Evolutionary conservation across 1,284 basidiomycete species (phyloP).

Genomic region (Apiotrichum veenhuisii): DNA sequence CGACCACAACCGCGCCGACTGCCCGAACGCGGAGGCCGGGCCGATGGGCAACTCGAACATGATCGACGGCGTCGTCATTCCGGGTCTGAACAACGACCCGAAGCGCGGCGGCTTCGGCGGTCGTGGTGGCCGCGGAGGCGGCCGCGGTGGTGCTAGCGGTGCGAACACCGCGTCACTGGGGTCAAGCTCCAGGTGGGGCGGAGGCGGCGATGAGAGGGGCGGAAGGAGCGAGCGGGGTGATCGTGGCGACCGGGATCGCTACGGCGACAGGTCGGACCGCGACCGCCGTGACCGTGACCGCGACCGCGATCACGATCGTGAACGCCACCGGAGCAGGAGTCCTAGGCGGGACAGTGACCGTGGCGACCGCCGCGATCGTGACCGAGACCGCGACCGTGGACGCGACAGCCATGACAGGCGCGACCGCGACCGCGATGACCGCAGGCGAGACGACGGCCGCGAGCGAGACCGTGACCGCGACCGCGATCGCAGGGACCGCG

Average conservation of each 20-base stretch:
- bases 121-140: neutral
- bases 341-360: slow-evolving; percentile 1
- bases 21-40: slow-evolving; percentile 35
- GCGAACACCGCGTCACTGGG: slow-evolving; percentile 17
- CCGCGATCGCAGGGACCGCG: neutral
- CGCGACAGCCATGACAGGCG: neutral
- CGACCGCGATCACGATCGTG: slow-evolving; percentile 3
- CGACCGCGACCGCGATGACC: neutral
- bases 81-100: slow-evolving; percentile 1
- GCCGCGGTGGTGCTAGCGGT: slow-evolving; percentile 6
- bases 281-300: slow-evolving; percentile 4
- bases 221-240: slow-evolving; percentile 4
- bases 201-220: neutral
- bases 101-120: slow-evolving; percentile 4
- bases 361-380: slow-evolving; percentile 7
- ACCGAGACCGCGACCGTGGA: neutral
- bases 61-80: slow-evolving; percentile 25
- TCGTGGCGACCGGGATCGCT: slow-evolving; percentile 5
- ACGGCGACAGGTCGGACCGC: slow-evolving; percentile 4
- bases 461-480: neutral
- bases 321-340: slow-evolving; percentile 1
- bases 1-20: slow-evolving; percentile 72
- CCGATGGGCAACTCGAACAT: slow-evolving; percentile 30
- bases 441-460: neutral
- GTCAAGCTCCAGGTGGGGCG: slow-evolving; percentile 16